Evolutionary conservation across 2,329 filamentous ascomycete species (phyloP).

Genomic region (Dactylellina cionopaga): DNA sequence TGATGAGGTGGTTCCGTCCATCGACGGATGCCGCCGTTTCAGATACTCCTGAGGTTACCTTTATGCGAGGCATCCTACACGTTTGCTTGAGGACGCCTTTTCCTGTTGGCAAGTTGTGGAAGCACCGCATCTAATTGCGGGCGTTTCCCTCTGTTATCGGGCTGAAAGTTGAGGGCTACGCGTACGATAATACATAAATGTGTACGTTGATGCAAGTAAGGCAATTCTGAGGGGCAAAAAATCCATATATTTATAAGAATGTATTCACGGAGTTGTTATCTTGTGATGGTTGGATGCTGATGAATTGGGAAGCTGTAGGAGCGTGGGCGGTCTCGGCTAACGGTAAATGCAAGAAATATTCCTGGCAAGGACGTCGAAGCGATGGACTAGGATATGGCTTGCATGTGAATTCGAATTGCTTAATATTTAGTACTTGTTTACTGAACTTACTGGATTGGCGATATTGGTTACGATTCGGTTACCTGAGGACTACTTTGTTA

Average conservation of each 20-base stretch:
- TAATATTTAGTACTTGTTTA: too few species aligned
- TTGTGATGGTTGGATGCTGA: conserved; percentile 20
- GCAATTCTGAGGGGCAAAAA: conserved; percentile 49
- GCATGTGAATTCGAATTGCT: too few species aligned
- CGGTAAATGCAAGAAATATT: conserved; percentile 1
- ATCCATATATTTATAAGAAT: conserved; percentile 3
- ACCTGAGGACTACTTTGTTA: background rate
- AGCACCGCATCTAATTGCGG: conserved; percentile 32
- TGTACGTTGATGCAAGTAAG: conserved; percentile 48
- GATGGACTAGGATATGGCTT: conserved; percentile 3
- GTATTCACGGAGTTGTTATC: background rate
- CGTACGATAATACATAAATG: conserved; percentile 26
- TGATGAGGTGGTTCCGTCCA: conserved; percentile 48
- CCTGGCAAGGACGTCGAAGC: background rate
- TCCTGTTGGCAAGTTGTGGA: conserved; percentile 8
- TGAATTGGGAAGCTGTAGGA: background rate
- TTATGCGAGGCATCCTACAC: conserved; percentile 42
- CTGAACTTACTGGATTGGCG: too few species aligned
- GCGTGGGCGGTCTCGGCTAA: conserved; percentile 9
- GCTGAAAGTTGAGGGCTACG: conserved; percentile 31
- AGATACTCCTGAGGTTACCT: conserved; percentile 52
- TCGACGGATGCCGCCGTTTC: conserved; percentile 37
- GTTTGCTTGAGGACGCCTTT: conserved; percentile 51
- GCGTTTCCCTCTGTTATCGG: conserved; percentile 22
- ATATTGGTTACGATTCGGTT: too few species aligned